Conservation (phyloP, 2,329 filamentous ascomycete species). For the Aspergillus glaucus region DNA sequence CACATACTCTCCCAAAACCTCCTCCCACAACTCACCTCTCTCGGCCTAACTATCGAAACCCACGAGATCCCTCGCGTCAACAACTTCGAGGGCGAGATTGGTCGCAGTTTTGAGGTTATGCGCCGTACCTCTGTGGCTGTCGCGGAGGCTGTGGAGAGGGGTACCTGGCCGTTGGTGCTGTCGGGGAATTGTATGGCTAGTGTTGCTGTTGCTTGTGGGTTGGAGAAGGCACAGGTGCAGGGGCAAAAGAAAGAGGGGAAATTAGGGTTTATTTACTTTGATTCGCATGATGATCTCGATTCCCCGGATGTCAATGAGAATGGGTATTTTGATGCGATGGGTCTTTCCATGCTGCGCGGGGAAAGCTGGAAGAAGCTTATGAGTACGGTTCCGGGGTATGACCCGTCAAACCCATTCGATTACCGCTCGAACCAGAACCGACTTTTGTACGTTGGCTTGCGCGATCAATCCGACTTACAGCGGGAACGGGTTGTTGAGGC, state of each 20-base stretch:
- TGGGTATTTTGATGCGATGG: slow-evolving; percentile 36
- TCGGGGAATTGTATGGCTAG: slow-evolving; percentile 36
- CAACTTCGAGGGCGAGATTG: slow-evolving; percentile 37
- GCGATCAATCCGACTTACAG: slow-evolving; percentile 24
- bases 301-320: slow-evolving; percentile 29
- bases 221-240: slow-evolving; percentile 12
- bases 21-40: slow-evolving; percentile 16
- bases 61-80: slow-evolving; percentile 26
- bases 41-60: slow-evolving; percentile 18
- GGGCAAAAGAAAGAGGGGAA: background rate
- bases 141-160: slow-evolving; percentile 14
- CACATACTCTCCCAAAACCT: slow-evolving; percentile 26
- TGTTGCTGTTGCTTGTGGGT: slow-evolving; percentile 32
- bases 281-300: slow-evolving; percentile 40
- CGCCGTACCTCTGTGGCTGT: slow-evolving; percentile 32
- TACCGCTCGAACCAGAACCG: slow-evolving; percentile 6
- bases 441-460: slow-evolving; percentile 21
- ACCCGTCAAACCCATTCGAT: slow-evolving; percentile 3
- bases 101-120: slow-evolving; percentile 35
- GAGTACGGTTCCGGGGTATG: slow-evolving; percentile 26
- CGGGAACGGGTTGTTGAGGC: slow-evolving; percentile 24
- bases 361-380: slow-evolving; percentile 25
- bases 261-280: slow-evolving; percentile 38
- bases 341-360: slow-evolving; percentile 31
- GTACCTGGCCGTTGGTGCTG: slow-evolving; percentile 35